Evolutionary conservation across 352 stramenopile species (phyloP), one percentile per base, ranked within the genome.

Genomic region (Globisporangium irregulare): DNA sequence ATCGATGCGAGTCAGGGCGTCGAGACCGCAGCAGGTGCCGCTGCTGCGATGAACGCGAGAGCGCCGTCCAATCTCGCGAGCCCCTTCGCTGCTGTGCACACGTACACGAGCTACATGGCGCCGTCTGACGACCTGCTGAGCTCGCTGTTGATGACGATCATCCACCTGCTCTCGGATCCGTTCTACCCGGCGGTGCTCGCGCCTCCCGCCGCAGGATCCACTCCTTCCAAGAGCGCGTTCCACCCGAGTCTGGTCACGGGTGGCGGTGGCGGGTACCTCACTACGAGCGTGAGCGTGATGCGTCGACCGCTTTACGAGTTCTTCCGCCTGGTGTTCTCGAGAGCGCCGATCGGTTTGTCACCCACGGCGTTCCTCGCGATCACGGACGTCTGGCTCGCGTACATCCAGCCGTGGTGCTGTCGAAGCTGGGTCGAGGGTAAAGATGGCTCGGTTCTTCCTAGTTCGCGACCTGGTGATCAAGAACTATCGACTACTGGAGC

Each of bases 321-420:
- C 73, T 81, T 94, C 58, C 82, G 86, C 0, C 74, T 96, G 15
- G 85, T 93, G 36, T 96, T 96, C 73, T 93, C 87, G 1, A 81
- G 89, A 29, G 84, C 84, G 24, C 83, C 89, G 0, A 93, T 94
- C 62, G 84, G 80, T 7, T 72, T 94, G 2, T 93, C 87, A 22
- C 77, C 89, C 0, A 92, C 83, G n/a, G 84, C 86, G 4, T 96
- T 95, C 57, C 71, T 89, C 55, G 84, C 87, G 6, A 91, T 96
- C 63, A 81, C 82, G 24, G 87, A 96, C 61, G 89, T 96, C 62
- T 95, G 87, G 82, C 81, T 96, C 43, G 87, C 89, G 27, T 96
- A 93, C 73, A 82, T 96, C 32, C 86, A 93, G 71, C 89, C 89
- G 20, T 96, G 89, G 89, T 75, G 84, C 70, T 96, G 89, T 65